phyloP scores from a whole-genome alignment of 163 green algal species.

The Scenedesmus sp. region DNA sequence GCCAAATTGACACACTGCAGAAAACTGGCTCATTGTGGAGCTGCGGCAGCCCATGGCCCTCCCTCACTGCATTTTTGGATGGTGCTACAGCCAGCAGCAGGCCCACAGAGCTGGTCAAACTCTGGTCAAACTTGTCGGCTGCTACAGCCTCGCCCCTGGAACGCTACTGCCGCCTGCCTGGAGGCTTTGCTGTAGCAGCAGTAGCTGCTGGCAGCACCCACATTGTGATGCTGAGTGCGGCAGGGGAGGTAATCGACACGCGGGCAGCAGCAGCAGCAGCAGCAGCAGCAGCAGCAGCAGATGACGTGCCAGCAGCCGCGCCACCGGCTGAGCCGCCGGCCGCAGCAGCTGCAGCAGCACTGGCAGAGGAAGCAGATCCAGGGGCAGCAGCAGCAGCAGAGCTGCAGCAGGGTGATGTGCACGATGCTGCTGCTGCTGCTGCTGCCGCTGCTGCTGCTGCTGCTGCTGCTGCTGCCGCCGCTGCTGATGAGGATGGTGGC shows the following conservation, averaged over 20 bases:
- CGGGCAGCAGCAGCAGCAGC: slow-evolving; percentile 6
- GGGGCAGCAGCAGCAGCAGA: neutral
- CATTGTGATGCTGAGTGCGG: neutral
- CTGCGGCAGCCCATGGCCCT: neutral
- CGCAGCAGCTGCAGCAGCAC: neutral
- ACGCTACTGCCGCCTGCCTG: slow-evolving; percentile 6
- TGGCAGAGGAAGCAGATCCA: neutral
- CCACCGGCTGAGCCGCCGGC: neutral
- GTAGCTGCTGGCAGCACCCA: slow-evolving; percentile 26
- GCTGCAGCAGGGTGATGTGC: neutral
- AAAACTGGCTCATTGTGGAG: slow-evolving; percentile 14
- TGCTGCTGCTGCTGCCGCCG: neutral
- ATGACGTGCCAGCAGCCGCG: neutral
- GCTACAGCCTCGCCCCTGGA: neutral
- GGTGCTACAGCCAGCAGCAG: slow-evolving; percentile 8
- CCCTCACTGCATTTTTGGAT: neutral
- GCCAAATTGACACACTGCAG: neutral
- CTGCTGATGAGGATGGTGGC: neutral
- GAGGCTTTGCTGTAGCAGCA: neutral
- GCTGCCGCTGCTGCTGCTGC: too few species aligned
- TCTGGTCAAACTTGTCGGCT: slow-evolving; percentile 13
- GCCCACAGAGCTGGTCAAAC: neutral
- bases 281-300: slow-evolving; percentile 26
- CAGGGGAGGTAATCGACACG: slow-evolving; percentile 28
- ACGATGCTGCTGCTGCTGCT: neutral